A percentile compares a stretch with the other conserved stretches of the same genome.
Conservation (phyloP, 106 monocot genomes). For the Amphibolis antarctica region DNA sequence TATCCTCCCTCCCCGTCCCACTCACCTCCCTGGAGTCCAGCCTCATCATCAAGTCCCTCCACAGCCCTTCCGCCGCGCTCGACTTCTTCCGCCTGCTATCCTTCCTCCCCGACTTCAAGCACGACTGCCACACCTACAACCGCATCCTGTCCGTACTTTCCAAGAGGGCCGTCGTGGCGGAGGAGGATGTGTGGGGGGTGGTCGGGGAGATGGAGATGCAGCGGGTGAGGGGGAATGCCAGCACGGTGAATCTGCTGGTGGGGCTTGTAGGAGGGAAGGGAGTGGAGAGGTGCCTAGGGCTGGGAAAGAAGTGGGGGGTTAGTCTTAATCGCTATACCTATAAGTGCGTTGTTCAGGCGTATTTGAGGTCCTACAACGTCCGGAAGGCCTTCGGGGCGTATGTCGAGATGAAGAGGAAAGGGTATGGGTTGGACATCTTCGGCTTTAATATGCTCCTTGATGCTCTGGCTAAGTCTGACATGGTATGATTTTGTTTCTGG, state of each 20-base stretch:
- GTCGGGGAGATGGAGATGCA: slow-evolving; percentile 67
- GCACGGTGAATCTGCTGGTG: slow-evolving; percentile 77
- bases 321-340: slow-evolving; percentile 76
- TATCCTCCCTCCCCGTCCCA: slow-evolving; percentile 43
- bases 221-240: slow-evolving; percentile 61
- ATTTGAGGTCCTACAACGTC: slow-evolving; percentile 56
- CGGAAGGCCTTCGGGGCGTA: slow-evolving; percentile 49
- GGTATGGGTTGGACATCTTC: slow-evolving; percentile 79
- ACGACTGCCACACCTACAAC: slow-evolving; percentile 90
- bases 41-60: slow-evolving; percentile 65
- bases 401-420: slow-evolving; percentile 67
- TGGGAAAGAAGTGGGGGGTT: slow-evolving; percentile 61
- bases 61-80: not conserved
- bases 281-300: slow-evolving; percentile 48
- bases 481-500: slow-evolving; percentile 26
- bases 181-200: slow-evolving; percentile 19
- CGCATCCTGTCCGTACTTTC: slow-evolving; percentile 46
- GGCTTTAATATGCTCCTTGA: slow-evolving; percentile 93
- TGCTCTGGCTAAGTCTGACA: slow-evolving; percentile 72
- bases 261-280: slow-evolving; percentile 34
- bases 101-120: slow-evolving; percentile 47
- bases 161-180: slow-evolving; percentile 5
- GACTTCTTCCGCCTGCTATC: slow-evolving; percentile 68
- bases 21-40: slow-evolving; percentile 60
- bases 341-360: slow-evolving; percentile 85